Evolutionary conservation across 148 eudicot species (phyloP).

Genomic region (Vaccinium darrowii): DNA sequence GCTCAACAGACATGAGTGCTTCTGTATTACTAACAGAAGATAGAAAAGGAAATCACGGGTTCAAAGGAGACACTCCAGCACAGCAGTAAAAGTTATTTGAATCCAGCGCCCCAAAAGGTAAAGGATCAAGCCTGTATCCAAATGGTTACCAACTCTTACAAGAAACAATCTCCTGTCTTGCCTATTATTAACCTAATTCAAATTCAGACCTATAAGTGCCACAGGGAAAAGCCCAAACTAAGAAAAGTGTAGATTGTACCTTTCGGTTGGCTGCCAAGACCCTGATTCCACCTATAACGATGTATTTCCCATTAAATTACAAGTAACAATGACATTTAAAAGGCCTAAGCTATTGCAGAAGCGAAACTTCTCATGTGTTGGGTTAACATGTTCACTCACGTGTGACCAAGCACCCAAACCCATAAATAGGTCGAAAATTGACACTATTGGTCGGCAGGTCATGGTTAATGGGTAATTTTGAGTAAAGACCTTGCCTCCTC

Average conservation of each 20-base stretch:
- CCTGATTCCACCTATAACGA: background rate
- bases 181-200: background rate
- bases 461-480: background rate
- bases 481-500: background rate
- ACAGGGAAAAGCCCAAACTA: background rate
- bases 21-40: background rate
- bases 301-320: background rate
- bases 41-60: background rate
- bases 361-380: background rate
- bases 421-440: background rate
- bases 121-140: background rate
- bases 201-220: background rate
- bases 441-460: background rate
- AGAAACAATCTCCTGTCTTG: background rate
- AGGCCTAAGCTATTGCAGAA: background rate
- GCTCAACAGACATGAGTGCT: background rate
- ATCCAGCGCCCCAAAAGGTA: background rate
- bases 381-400: background rate
- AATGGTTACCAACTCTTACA: background rate
- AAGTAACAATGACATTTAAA: background rate
- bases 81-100: background rate
- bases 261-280: background rate
- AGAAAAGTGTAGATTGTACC: conserved; percentile 1
- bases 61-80: conserved; percentile 1
- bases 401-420: background rate